Base-by-base conservation (phyloP, 257 asterid genomes). In the Misopates orontium region DNA sequence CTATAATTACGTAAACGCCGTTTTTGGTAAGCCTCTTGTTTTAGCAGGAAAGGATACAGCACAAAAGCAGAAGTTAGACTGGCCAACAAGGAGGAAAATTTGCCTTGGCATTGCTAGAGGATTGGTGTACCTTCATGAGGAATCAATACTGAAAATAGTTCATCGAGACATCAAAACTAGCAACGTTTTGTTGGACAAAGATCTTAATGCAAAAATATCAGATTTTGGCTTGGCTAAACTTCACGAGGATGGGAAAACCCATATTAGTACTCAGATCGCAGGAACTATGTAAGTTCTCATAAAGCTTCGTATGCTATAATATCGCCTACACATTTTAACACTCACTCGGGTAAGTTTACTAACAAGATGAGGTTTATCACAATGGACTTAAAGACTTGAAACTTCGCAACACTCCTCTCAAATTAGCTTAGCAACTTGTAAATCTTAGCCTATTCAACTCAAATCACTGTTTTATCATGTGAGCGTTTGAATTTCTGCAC, bases 221-320 rank as follows among this genome's bases (percentile, higher is more conserved):
- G 98, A 92, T 71, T 92, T 92, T 69, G 98, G 98, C 31, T 68
- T 92, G 51, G 97, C 98, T 5, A 87, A 86, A 85, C 96, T 87
- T 12, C 76, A 79, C 18, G 97, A 92, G 70, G 97, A 81, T 40
- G 97, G 80, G 22, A 73, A 76, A 17, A 84, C 95, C 60, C 98
- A 87, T 63, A 87, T 89, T 57, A 92, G 98, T 66, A 92, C 98
- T 17, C 80, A 93, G 44, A 74, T 92, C 72, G 98, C 97, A 53
- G 97, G 98, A 73, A 92, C 98, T 56, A 85, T 89, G 98, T 92
- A 74, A 85, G 96, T 68, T 64, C 7, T 25, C 39, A 22, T 48
- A 39, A 13, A 45, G 42, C 10, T 36, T 10, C 11, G 1, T 36
- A 36, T 36, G 42, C 42, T 9, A 36, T 3, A 36, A 5, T 36